phyloP scores from a whole-genome alignment of 2,329 filamentous ascomycete genomes.

The Fusarium pseudonygamai region DNA sequence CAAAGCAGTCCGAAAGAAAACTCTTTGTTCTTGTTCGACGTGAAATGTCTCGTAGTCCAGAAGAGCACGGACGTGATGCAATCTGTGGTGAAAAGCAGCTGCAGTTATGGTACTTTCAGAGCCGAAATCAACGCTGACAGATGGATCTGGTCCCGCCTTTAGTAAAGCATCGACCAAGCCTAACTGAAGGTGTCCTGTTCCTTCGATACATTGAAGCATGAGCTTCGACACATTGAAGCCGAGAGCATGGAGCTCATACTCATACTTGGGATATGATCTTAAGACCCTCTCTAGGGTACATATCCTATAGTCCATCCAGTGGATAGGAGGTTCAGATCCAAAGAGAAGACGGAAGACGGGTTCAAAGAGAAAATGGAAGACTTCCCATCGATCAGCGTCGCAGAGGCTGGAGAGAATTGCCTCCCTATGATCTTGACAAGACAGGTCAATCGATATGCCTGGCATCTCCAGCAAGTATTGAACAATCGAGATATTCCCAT shows the following conservation, averaged over 20 bases:
- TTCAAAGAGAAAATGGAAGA: no score
- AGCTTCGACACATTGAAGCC: accelerated
- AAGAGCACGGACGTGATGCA: neutral
- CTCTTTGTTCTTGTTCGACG: accelerated
- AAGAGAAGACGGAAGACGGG: neutral
- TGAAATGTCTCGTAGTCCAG: accelerated
- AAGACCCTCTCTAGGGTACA: accelerated
- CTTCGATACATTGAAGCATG: accelerated
- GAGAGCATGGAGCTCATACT: accelerated
- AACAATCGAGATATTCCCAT: accelerated
- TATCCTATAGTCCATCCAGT: accelerated
- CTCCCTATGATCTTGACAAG: neutral
- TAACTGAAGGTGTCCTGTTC: accelerated
- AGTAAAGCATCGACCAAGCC: neutral
- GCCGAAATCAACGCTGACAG: accelerated
- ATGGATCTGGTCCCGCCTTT: accelerated
- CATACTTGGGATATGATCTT: accelerated
- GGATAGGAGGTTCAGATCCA: accelerated
- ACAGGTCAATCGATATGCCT: neutral
- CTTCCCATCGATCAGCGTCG: no score
- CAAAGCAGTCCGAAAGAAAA: accelerated
- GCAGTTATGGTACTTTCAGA: accelerated
- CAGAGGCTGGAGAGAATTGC: no score
- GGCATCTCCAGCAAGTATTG: accelerated
- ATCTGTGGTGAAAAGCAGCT: accelerated